Conservation (phyloP, 2,329 filamentous ascomycete genomes). For the Aspergillus viridinutans region DNA sequence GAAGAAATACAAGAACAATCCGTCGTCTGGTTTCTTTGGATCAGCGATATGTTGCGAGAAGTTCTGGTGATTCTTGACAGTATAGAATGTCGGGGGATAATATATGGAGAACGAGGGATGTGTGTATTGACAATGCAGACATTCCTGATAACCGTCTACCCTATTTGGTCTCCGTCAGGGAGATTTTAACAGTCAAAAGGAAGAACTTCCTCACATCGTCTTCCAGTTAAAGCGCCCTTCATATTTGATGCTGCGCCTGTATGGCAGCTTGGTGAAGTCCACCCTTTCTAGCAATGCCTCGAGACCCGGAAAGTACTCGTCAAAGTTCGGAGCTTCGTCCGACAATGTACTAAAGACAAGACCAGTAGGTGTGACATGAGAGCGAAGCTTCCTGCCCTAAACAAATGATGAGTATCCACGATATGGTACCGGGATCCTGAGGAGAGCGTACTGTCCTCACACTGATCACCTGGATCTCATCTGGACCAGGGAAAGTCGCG, state of each 20-base stretch:
- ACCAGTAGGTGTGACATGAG: conserved; percentile 48
- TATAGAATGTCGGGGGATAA: conserved; percentile 55
- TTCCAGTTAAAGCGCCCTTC: conserved; percentile 58
- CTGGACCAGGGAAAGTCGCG: conserved; percentile 20
- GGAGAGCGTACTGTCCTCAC: conserved; percentile 26
- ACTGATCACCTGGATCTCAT: conserved; percentile 40
- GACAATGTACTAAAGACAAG: conserved; percentile 52
- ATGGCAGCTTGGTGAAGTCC: conserved; percentile 52
- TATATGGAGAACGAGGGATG: conserved; percentile 53
- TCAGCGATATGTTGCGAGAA: conserved; percentile 56
- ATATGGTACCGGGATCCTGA: neutral
- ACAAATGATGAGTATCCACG: neutral
- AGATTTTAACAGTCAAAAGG: too few relatives aligned
- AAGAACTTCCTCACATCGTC: conserved; percentile 44
- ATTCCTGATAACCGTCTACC: conserved; percentile 58
- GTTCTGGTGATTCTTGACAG: conserved; percentile 51
- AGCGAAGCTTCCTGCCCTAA: conserved; percentile 25
- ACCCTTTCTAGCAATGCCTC: conserved; percentile 47
- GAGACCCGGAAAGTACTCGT: conserved; percentile 52
- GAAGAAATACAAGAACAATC: conserved; percentile 56
- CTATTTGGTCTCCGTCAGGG: conserved; percentile 19
- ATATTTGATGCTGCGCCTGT: conserved; percentile 52
- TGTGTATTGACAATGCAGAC: conserved; percentile 56
- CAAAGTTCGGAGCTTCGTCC: conserved; percentile 45
- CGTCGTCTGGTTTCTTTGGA: conserved; percentile 50